These are phyloP conservation scores for Kluyveromyces aestuarii DNA, from an alignment of 805 yeast species.

Conservation along the genomic window DNA sequence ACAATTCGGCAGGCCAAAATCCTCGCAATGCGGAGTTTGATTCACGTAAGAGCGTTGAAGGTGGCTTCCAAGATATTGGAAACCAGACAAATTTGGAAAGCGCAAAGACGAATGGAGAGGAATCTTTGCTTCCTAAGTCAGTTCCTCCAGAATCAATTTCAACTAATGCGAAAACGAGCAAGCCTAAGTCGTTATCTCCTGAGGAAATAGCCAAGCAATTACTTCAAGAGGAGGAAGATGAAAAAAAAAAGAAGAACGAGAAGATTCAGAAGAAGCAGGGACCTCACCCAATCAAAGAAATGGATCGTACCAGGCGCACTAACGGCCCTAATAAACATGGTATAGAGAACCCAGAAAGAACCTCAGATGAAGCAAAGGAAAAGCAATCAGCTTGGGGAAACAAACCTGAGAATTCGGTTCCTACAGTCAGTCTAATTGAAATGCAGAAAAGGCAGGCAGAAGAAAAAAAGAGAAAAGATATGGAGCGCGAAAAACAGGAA, in stretches of 20 bases:
- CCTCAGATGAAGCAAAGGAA: conserved; percentile 6
- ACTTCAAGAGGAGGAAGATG: conserved; percentile 6
- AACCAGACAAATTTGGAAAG: neutral
- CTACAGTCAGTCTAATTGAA: conserved; percentile 18
- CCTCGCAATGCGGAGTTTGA: neutral
- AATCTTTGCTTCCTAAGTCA: neutral
- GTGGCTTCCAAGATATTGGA: neutral
- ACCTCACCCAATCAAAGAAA: neutral
- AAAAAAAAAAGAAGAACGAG: conserved; percentile 9
- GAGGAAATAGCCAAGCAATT: conserved; percentile 10
- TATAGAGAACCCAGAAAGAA: neutral
- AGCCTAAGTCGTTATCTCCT: conserved; percentile 39
- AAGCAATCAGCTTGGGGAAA: conserved; percentile 26
- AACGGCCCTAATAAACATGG: neutral
- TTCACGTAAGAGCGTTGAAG: neutral
- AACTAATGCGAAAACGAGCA: conserved; percentile 67
- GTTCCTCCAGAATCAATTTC: conserved; percentile 63
- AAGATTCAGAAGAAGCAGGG: conserved; percentile 3
- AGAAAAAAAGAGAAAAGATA: conserved; percentile 11
- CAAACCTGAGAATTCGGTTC: conserved; percentile 9
- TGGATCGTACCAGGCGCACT: too few species aligned
- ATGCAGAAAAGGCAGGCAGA: conserved; percentile 13
- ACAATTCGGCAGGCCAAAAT: neutral
- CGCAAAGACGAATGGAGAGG: neutral
- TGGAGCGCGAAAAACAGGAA: conserved; percentile 11